Evolutionary conservation across 495 filamentous ascomycete species (phyloP).

Genomic region (Tuber brumale): DNA sequence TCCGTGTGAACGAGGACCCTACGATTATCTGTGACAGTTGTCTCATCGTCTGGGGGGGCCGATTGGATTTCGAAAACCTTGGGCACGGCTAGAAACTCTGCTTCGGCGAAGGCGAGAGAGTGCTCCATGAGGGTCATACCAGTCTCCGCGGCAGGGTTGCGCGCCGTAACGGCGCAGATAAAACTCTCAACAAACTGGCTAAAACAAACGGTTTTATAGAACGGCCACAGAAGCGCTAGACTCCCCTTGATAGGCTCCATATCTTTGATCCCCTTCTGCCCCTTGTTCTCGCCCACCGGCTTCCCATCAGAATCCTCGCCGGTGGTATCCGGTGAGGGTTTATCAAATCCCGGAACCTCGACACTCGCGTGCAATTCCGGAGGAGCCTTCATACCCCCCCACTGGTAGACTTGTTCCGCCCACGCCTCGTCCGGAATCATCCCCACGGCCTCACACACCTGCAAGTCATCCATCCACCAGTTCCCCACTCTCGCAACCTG

Average conservation of each 20-base stretch:
- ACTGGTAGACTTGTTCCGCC: constrained; percentile 23
- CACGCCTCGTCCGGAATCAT: constrained; percentile 38
- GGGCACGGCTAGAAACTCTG: constrained; percentile 55
- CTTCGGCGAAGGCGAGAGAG: constrained; percentile 91
- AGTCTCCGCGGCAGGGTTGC: constrained; percentile 69
- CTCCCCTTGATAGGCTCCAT: constrained; percentile 58
- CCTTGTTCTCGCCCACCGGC: constrained; percentile 48
- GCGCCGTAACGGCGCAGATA: constrained; percentile 82
- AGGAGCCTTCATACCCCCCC: constrained; percentile 26
- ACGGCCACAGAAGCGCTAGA: constrained; percentile 75
- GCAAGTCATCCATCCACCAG: constrained; percentile 34
- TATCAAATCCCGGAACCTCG: background rate
- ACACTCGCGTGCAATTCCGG: background rate
- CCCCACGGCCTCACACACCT: constrained; percentile 31
- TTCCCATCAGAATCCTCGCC: constrained; percentile 61
- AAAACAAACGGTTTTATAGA: constrained; percentile 73
- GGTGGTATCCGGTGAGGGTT: constrained; percentile 50
- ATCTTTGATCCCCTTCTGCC: constrained; percentile 44
- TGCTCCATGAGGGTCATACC: constrained; percentile 97
- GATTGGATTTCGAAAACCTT: constrained; percentile 28
- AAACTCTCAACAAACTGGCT: constrained; percentile 85
- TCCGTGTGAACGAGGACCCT: constrained; percentile 32
- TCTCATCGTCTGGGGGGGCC: constrained; percentile 2
- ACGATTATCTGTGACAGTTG: constrained; percentile 31
- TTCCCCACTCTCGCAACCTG: constrained; percentile 29